Percentiles rank a stretch among this genome's conserved stretches.
Evolutionary conservation across 2,329 filamentous ascomycete species (phyloP).

Genomic region (Pestalotiopsis sp.): DNA sequence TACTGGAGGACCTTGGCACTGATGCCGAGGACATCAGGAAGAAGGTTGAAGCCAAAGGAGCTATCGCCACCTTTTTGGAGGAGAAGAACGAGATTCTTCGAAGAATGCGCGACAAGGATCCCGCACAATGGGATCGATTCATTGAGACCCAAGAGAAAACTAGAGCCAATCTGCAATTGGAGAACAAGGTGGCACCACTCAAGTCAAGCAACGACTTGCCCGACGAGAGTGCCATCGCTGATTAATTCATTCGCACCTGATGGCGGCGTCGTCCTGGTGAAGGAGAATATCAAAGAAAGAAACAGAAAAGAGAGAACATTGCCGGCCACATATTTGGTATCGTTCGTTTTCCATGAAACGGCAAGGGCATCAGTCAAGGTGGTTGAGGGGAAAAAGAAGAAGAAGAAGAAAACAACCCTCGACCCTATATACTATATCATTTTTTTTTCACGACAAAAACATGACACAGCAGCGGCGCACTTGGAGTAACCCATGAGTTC

Average conservation of each 20-base stretch:
- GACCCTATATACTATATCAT: background rate
- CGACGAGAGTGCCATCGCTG: constrained; percentile 46
- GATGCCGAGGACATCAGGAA: constrained; percentile 60
- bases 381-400: background rate
- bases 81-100: constrained; percentile 53
- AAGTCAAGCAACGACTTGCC: constrained; percentile 19
- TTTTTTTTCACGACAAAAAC: background rate
- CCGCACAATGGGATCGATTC: constrained; percentile 67
- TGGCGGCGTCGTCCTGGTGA: background rate
- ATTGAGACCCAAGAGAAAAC: constrained; percentile 65
- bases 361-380: background rate
- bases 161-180: constrained; percentile 51
- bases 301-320: background rate
- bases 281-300: background rate
- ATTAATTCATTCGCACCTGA: constrained; percentile 26
- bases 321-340: background rate
- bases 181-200: constrained; percentile 19
- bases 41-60: constrained; percentile 60
- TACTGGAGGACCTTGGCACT: constrained; percentile 67
- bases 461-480: background rate
- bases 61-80: constrained; percentile 64
- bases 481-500: background rate
- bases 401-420: background rate
- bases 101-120: constrained; percentile 61
- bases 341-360: too few species aligned